Conservation (phyloP, 805 yeast genomes). For the Soucietia sequanensis region DNA sequence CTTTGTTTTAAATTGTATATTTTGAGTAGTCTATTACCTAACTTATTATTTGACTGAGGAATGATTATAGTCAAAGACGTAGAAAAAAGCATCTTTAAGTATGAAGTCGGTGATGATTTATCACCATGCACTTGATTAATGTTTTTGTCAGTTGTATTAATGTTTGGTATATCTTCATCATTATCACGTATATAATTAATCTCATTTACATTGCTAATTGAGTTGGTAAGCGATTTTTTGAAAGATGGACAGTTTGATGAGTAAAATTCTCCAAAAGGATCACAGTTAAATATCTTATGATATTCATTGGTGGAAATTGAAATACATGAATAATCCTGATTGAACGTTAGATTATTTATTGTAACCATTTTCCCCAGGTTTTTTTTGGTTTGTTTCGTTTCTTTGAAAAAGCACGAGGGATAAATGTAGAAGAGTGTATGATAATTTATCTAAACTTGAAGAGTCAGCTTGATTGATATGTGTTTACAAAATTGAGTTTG, state of each 20-base stretch:
- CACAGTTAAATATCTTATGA: slow-evolving; percentile 42
- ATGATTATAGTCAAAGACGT: slow-evolving; percentile 41
- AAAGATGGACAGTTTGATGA: slow-evolving; percentile 16
- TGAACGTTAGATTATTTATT: slow-evolving; percentile 39
- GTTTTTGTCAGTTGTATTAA: neutral
- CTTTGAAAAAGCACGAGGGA: too few species aligned
- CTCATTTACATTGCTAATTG: slow-evolving; percentile 5
- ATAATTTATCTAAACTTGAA: too few species aligned
- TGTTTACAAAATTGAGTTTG: too few species aligned
- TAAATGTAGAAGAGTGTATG: too few species aligned
- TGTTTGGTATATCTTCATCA: neutral
- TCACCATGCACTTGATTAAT: slow-evolving; percentile 2
- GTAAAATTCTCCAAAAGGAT: slow-evolving; percentile 46
- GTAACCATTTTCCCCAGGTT: slow-evolving; percentile 14
- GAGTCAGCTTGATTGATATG: too few species aligned
- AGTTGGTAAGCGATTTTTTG: slow-evolving; percentile 12
- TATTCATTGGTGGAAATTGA: slow-evolving; percentile 31
- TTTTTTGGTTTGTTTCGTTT: too few species aligned
- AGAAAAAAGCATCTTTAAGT: slow-evolving; percentile 39
- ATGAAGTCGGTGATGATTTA: slow-evolving; percentile 25
- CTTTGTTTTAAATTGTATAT: slow-evolving; percentile 42
- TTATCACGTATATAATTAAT: slow-evolving; percentile 6
- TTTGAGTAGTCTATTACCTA: slow-evolving; percentile 32
- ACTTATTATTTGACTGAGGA: slow-evolving; percentile 21
- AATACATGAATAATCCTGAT: slow-evolving; percentile 42